phyloP scores from a whole-genome alignment of 2,329 filamentous ascomycete genomes.

The Immersiporthe knoxdaviesiana region DNA sequence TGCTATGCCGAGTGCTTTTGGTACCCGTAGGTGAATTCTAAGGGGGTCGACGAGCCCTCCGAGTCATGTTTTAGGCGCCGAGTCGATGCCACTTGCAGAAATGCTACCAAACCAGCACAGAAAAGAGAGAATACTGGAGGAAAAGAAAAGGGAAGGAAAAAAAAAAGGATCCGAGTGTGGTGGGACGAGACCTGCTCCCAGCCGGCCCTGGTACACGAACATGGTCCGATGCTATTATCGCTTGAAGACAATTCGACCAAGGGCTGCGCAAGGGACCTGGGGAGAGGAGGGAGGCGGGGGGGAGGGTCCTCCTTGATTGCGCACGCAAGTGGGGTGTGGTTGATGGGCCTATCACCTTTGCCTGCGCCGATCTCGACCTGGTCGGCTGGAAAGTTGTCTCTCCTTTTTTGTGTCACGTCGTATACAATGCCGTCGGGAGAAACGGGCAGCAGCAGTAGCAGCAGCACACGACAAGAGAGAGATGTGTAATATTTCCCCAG shows the following conservation, averaged over 20 bases:
- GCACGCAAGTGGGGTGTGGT: background rate
- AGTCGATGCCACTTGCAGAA: background rate
- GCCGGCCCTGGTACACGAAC: background rate
- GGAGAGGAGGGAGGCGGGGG: background rate
- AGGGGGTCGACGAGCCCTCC: background rate
- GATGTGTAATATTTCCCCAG: background rate
- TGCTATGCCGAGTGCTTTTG: background rate
- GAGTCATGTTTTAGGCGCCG: background rate
- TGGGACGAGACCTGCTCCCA: background rate
- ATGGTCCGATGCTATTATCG: background rate
- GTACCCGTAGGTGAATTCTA: background rate
- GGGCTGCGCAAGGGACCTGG: background rate
- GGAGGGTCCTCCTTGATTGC: constrained; percentile 1
- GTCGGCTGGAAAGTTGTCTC: background rate
- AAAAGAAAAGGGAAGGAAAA: too few species aligned
- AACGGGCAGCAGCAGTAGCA: too few species aligned
- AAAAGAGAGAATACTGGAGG: too few species aligned
- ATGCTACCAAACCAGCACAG: background rate
- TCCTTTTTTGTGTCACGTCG: background rate
- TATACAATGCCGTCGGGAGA: background rate
- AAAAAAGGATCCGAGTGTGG: background rate
- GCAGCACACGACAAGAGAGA: background rate
- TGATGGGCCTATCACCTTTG: background rate
- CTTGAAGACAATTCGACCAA: background rate
- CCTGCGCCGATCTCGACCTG: background rate